Conservation (phyloP, 2,329 filamentous ascomycete species). For the Lecanosticta acicola region DNA sequence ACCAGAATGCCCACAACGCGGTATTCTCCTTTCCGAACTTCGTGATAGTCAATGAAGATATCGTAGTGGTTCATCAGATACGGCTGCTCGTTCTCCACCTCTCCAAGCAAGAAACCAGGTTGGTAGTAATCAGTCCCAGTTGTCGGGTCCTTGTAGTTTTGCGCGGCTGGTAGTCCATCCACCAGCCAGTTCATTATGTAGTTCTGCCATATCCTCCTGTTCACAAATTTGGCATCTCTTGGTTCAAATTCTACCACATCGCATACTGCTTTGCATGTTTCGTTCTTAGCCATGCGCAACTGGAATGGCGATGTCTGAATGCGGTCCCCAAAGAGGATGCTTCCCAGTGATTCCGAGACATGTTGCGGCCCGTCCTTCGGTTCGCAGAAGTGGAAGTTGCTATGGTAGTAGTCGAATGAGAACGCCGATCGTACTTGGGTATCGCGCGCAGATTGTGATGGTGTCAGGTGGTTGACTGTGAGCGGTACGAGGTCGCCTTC, state of each 20-base stretch:
- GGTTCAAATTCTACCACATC: conserved; percentile 59
- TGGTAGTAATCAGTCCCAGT: conserved; percentile 79
- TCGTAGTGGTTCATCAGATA: conserved; percentile 92
- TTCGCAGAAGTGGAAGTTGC: conserved; percentile 79
- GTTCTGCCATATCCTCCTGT: conserved; percentile 71
- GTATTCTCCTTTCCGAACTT: conserved; percentile 65
- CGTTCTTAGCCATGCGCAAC: conserved; percentile 77
- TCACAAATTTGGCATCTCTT: conserved; percentile 70
- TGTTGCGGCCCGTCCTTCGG: conserved; percentile 70
- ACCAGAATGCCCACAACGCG: conserved; percentile 91
- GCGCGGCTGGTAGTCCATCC: conserved; percentile 86
- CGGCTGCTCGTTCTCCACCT: conserved; percentile 51
- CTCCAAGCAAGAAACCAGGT: conserved; percentile 74
- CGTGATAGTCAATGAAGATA: conserved; percentile 87
- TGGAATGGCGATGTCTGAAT: conserved; percentile 97
- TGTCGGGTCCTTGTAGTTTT: conserved; percentile 69
- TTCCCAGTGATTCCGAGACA: conserved; percentile 84
- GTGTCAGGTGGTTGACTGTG: conserved; percentile 87
- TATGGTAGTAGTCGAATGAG: conserved; percentile 93
- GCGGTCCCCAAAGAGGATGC: conserved; percentile 93
- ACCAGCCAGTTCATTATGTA: conserved; percentile 96
- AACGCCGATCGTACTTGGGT: conserved; percentile 84
- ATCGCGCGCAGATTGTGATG: conserved; percentile 70
- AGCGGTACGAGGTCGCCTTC: conserved; percentile 73
- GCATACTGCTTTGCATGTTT: conserved; percentile 81